Percentiles rank a stretch among this genome's conserved stretches.
Conservation (phyloP, 1,284 basidiomycete genomes). For the Moesziomyces parantarcticus region DNA sequence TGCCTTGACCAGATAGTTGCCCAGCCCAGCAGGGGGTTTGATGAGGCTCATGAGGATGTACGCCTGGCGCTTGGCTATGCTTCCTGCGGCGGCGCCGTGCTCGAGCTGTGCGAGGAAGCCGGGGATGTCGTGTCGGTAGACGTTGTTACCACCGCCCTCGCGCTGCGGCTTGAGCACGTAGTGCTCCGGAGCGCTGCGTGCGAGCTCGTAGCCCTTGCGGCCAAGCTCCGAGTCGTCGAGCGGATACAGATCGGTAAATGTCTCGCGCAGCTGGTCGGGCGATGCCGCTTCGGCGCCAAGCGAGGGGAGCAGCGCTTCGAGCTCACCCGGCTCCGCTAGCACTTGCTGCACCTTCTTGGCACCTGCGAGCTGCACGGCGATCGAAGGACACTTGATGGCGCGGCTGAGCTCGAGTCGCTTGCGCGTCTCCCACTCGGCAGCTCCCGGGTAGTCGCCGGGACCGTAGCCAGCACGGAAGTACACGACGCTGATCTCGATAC, state of each 20-base stretch:
- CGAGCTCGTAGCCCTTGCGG: constrained; percentile 72
- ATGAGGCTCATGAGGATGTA: constrained; percentile 97
- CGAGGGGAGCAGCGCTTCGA: constrained; percentile 75
- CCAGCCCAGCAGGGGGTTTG: constrained; percentile 76
- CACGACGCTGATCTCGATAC: constrained; percentile 80
- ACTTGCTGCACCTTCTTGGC: constrained; percentile 96
- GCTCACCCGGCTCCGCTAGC: constrained; percentile 78
- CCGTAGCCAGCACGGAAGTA: constrained; percentile 91
- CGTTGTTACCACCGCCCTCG: constrained; percentile 96
- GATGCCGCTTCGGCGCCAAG: constrained; percentile 4
- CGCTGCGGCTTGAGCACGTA: constrained; percentile 95
- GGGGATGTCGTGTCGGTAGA: constrained; percentile 87
- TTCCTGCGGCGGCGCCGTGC: not conserved
- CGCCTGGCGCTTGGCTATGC: constrained; percentile 70
- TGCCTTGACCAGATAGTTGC: constrained; percentile 79
- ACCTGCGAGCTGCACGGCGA: constrained; percentile 91
- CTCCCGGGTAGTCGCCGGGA: constrained; percentile 80
- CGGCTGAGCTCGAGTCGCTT: constrained; percentile 79
- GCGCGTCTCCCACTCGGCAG: constrained; percentile 77
- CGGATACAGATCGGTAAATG: constrained; percentile 59
- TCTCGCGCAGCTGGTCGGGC: constrained; percentile 23
- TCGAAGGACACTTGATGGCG: constrained; percentile 92
- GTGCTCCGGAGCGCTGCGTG: constrained; percentile 71
- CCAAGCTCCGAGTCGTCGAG: constrained; percentile 70
- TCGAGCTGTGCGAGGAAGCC: constrained; percentile 74